phyloP scores from a whole-genome alignment of 2,329 filamentous ascomycete genomes.

The Talaromyces sp. region DNA sequence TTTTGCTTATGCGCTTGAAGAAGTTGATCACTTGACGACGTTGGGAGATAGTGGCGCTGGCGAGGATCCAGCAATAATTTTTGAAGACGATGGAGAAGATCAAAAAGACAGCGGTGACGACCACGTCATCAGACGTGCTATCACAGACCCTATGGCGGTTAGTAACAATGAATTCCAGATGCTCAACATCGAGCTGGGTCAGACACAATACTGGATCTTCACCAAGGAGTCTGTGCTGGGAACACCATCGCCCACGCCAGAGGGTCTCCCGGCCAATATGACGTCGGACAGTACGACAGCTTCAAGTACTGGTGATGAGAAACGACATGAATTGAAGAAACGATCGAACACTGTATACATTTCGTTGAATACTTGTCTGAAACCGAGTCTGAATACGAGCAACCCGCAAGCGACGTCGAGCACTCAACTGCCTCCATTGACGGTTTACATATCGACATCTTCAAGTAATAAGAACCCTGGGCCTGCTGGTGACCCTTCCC shows the following conservation, averaged over 20 bases:
- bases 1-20: conserved; percentile 62
- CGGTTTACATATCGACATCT: conserved; percentile 71
- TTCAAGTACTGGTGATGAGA: conserved; percentile 21
- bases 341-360: conserved; percentile 61
- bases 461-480: conserved; percentile 63
- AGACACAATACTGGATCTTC: conserved; percentile 63
- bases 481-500: conserved; percentile 49
- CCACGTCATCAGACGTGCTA: not conserved
- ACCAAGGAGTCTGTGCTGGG: conserved; percentile 54
- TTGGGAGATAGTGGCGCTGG: conserved; percentile 45
- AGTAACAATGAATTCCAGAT: conserved; percentile 63
- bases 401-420: conserved; percentile 33
- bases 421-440: conserved; percentile 64
- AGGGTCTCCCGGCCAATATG: conserved; percentile 31
- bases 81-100: conserved; percentile 31
- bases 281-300: conserved; percentile 17
- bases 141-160: conserved; percentile 45
- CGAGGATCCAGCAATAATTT: not conserved
- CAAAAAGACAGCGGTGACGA: conserved; percentile 44
- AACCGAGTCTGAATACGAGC: conserved; percentile 59
- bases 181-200: conserved; percentile 61
- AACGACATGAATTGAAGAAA: conserved; percentile 20
- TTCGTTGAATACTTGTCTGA: conserved; percentile 79
- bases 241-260: conserved; percentile 34
- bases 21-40: conserved; percentile 21